phyloP scores from a whole-genome alignment of 345 rosid species.

The Lepidium africanum region DNA sequence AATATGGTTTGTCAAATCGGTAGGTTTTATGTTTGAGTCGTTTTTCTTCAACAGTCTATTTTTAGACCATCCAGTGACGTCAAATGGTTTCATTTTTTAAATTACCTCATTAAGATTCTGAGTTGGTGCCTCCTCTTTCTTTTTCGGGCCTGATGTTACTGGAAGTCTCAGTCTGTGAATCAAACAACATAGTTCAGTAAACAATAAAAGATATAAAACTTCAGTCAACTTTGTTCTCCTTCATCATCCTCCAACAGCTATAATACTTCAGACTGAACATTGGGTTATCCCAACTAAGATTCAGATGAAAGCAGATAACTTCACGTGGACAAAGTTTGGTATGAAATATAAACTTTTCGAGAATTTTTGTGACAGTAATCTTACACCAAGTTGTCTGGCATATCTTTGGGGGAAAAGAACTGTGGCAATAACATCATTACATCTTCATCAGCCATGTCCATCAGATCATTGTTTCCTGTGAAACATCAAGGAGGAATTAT shows the following conservation, averaged over 20 bases:
- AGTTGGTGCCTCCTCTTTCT: slow-evolving; percentile 48
- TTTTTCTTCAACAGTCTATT: background rate
- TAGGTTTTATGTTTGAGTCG: background rate
- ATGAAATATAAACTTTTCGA: background rate
- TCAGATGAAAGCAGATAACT: background rate
- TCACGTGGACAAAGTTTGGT: background rate
- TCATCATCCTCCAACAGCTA: background rate
- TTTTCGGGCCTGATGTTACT: slow-evolving; percentile 36
- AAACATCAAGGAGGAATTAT: background rate
- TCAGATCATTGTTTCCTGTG: slow-evolving; percentile 45
- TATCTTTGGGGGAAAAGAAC: slow-evolving; percentile 69
- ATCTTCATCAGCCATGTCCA: slow-evolving; percentile 67
- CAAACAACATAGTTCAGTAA: background rate
- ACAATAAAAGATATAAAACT: background rate
- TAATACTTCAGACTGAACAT: background rate
- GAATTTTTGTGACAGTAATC: slow-evolving; percentile 24
- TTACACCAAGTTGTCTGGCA: slow-evolving; percentile 67
- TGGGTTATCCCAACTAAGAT: background rate
- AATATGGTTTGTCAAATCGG: background rate
- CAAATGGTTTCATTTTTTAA: background rate
- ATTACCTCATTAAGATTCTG: slow-evolving; percentile 51
- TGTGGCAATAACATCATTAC: slow-evolving; percentile 72
- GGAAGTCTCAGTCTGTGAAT: slow-evolving; percentile 62
- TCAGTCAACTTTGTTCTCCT: background rate
- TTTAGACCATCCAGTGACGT: background rate